phyloP scores from a whole-genome alignment of 768 basidiomycete species.

The Basidioascus undulatus region DNA sequence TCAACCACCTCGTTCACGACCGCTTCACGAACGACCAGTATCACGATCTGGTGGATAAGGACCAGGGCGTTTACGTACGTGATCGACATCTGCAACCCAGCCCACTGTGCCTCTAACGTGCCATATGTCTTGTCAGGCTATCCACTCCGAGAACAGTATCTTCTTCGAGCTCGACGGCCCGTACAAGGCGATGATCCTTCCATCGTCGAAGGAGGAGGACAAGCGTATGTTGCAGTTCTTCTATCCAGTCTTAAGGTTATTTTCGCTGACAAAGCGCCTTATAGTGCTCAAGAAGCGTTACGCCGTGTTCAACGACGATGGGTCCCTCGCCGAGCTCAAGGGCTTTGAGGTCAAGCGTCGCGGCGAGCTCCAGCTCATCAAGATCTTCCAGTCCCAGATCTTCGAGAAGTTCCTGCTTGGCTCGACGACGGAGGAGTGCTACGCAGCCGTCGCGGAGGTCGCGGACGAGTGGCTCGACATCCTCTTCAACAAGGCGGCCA shows the following conservation, averaged over 20 bases:
- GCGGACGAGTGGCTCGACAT: conserved; percentile 97
- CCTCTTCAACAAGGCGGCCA: conserved; percentile 64
- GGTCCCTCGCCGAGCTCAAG: conserved; percentile 88
- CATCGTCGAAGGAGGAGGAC: conserved; percentile 97
- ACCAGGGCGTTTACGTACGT: conserved; percentile 61
- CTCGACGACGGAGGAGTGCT: conserved; percentile 80
- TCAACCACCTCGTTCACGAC: conserved; percentile 89
- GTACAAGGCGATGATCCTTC: conserved; percentile 96
- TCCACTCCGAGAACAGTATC: conserved; percentile 92
- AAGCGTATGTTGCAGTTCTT: no score
- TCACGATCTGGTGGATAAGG: conserved; percentile 57
- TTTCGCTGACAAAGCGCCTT: no score
- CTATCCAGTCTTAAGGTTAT: no score
- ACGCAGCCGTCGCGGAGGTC: conserved; percentile 71
- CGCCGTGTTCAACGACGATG: conserved; percentile 95
- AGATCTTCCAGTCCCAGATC: conserved; percentile 95
- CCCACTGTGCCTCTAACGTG: no score
- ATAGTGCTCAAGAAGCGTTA: conserved; percentile 95
- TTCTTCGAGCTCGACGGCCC: conserved; percentile 98
- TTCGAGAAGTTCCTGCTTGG: conserved; percentile 95
- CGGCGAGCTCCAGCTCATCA: conserved; percentile 93
- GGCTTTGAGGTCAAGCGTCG: conserved; percentile 97
- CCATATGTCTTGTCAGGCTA: no score
- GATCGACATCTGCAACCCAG: no score
- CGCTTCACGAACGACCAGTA: conserved; percentile 96